Evolutionary conservation across 805 yeast genomes (phyloP), one percentile per base, ranked within the genome.

Genomic region (Wickerhamiella dianesei): DNA sequence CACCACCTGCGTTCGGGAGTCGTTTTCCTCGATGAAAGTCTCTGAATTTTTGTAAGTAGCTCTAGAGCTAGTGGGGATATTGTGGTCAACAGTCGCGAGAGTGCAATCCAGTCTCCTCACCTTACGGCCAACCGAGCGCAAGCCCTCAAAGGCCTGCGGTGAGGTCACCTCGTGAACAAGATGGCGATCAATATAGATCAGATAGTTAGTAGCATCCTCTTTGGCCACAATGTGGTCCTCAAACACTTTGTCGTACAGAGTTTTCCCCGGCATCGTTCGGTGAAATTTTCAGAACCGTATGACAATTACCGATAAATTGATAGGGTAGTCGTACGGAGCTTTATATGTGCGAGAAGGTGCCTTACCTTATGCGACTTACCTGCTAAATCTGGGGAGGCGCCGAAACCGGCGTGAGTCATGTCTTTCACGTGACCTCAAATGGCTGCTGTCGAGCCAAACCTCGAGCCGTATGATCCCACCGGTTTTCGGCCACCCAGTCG

Each of bases 91-190:
- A 1, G 97, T 86, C 44, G 95, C 95, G 56, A 88, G 73, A 46
- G 96, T 86, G 69, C 96, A 84, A 66, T 88, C 96, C 41, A 55
- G 71, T 70, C 98, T 79, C 73, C 98, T 82, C 46, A 92, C 95
- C 49, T 65, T 64, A 72, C 99, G 80, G 43, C 82, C 84, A 14
- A 96, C 95, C 59, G 79, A 82, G 53, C 73, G 75, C 58, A 92
- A 75, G 44, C 98, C 98, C 69, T 92, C 98, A 62, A 92, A 92
- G 9, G 98, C 98, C 68, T 92, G 98, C 35, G 99, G 98, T 22
- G 97, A 89, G 1, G 99, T 92, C 45, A 92, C 99, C 69, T 92
- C 98, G 66, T 92, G 98, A 44, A 92, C 95, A 56, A 92, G 73
- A 66, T 92, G 98, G 68, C 98, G 84, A 68, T 92, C 99, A 50